Evolutionary conservation across 345 rosid species (phyloP).

Genomic region (Eucalyptus tenuipes): DNA sequence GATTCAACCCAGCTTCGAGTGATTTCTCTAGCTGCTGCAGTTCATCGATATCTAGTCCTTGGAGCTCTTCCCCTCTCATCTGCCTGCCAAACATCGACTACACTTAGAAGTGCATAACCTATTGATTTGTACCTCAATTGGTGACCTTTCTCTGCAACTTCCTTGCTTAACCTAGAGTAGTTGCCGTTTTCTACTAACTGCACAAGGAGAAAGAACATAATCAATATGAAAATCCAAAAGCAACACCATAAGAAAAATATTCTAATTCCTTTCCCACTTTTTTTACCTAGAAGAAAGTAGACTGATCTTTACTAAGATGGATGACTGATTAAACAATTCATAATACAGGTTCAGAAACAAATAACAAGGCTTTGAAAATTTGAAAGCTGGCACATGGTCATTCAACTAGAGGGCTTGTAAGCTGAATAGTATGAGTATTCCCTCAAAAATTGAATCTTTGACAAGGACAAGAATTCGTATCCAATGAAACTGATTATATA

Average conservation of each 20-base stretch:
- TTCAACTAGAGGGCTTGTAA: not conserved
- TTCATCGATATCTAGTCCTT: slow-evolving; percentile 60
- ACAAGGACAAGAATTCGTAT: not conserved
- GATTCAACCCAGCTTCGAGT: slow-evolving; percentile 63
- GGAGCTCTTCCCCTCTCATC: slow-evolving; percentile 94
- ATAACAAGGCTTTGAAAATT: not conserved
- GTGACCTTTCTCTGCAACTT: slow-evolving; percentile 59
- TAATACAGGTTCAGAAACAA: not conserved
- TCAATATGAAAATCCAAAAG: not conserved
- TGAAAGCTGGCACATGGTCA: not conserved
- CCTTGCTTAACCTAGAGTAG: slow-evolving; percentile 47
- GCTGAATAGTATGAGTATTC: not conserved
- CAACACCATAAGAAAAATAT: not conserved
- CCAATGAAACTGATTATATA: not conserved
- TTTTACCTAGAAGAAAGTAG: not conserved
- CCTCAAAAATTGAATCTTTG: not conserved
- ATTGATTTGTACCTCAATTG: slow-evolving; percentile 41
- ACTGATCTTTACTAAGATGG: not conserved
- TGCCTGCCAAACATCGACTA: slow-evolving; percentile 23
- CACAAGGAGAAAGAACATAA: not conserved
- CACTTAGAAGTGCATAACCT: not conserved
- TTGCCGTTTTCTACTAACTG: slow-evolving; percentile 64
- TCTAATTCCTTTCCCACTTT: not conserved
- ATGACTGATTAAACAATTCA: not conserved
- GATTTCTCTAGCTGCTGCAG: slow-evolving; percentile 67